These are phyloP conservation scores for Boletus subcaerulescens DNA, from an alignment of 768 basidiomycete genomes.

Conservation along the genomic window DNA sequence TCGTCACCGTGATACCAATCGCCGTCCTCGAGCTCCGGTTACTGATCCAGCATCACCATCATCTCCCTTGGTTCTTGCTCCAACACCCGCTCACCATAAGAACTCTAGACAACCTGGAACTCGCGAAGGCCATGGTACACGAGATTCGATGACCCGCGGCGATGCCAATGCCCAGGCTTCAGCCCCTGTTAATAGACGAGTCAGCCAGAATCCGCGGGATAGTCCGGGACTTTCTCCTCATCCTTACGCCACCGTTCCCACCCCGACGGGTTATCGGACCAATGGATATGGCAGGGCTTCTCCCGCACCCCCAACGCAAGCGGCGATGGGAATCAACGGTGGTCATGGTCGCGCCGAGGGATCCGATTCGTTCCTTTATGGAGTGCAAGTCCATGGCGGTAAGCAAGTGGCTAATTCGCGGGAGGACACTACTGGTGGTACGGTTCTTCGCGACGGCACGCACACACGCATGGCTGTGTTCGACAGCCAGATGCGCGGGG, in stretches of 20 bases:
- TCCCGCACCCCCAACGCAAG: conserved; percentile 37
- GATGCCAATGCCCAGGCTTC: conserved; percentile 61
- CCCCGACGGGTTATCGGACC: conserved; percentile 53
- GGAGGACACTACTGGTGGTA: conserved; percentile 50
- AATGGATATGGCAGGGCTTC: conserved; percentile 58
- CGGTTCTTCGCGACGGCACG: conserved; percentile 30
- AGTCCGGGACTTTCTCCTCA: conserved; percentile 52
- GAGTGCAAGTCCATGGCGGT: conserved; percentile 42
- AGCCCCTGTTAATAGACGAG: conserved; percentile 63
- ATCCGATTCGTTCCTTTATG: conserved; percentile 70
- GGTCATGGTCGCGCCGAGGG: conserved; percentile 47
- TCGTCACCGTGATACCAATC: conserved; percentile 55
- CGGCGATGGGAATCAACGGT: conserved; percentile 37
- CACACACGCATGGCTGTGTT: conserved; percentile 60
- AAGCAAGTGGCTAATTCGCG: conserved; percentile 52
- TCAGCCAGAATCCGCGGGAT: conserved; percentile 61
- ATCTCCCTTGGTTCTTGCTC: conserved; percentile 61
- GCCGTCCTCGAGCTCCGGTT: conserved; percentile 45
- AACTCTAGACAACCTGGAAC: conserved; percentile 46
- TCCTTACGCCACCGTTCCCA: conserved; percentile 69
- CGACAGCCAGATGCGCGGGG: conserved; percentile 62
- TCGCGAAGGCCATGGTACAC: conserved; percentile 44
- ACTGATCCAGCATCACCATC: conserved; percentile 54
- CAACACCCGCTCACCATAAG: conserved; percentile 67
- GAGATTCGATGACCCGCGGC: conserved; percentile 46